Evolutionary conservation across 139 green algal species (phyloP), one percentile per base, ranked within the genome.

Genomic region (Volvox africanus): DNA sequence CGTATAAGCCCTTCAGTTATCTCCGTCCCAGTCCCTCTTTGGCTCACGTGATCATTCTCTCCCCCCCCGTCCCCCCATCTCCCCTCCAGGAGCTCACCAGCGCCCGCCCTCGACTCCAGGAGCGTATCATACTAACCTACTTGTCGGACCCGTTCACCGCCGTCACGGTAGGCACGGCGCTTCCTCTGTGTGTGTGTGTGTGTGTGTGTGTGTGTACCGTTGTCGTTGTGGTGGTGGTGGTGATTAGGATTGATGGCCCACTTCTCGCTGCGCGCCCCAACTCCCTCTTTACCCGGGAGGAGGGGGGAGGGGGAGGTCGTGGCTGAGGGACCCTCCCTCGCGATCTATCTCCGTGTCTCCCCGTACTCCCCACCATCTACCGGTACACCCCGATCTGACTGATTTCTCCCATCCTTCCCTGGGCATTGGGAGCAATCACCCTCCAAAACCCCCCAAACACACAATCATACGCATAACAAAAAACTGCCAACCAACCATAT

Each of bases 101-200:
- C 22, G 81, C 80, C 2, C 19, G 36, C 1, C 20, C 19, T 35
- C 81, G 82, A 32, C 30, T 65, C 33, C 89, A 92, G 89, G 89
- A 92, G 89, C 20, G 33, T 1, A 50, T 81, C 71, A 61, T 90
- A 30, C 68, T 92, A 61, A 90, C n/a, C 35, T 92, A 89, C 61
- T 62, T 92, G 82, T 62, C 82, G 12, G 82, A 90, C 73, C 79
- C 88, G 69, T 32, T 73, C 32, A 79, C 73, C 16, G 78, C 89
- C 11, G 85, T 30, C 50, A 71, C 55, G 61, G 81, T 77, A 61
- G 2, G 65, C 17, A 73, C 16, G 11, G 24, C 5, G 65, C 16
- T 28, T 73, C n/a, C n/a, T n/a, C n/a, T n/a, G n/a, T n/a, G n/a
- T n/a, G n/a, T n/a, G n/a, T n/a, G n/a, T n/a, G n/a, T n/a, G n/a